phyloP scores from a whole-genome alignment of 345 rosid species.

The Gossypium turneri region DNA sequence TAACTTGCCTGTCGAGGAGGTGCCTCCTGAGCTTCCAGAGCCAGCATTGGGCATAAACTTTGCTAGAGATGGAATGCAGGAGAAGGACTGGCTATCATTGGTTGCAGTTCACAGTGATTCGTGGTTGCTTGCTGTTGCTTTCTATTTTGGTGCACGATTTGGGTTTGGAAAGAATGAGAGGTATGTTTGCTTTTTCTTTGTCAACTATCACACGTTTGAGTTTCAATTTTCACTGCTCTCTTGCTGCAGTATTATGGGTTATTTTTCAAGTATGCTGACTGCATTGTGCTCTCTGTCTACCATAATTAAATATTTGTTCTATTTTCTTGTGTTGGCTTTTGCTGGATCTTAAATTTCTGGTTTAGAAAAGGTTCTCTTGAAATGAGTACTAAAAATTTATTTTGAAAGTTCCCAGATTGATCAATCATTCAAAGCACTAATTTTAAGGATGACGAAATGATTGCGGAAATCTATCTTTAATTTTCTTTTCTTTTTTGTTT shows the following conservation, averaged over 20 bases:
- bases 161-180: slow-evolving; percentile 98
- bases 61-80: slow-evolving; percentile 99
- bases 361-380: background rate
- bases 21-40: slow-evolving; percentile 99
- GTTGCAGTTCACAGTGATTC: slow-evolving; percentile 5
- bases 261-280: background rate
- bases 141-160: slow-evolving; percentile 98
- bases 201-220: background rate
- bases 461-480: too few species aligned
- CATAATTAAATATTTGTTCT: background rate
- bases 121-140: slow-evolving; percentile 56
- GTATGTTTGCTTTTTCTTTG: slow-evolving; percentile 34
- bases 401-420: background rate
- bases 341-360: background rate
- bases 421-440: too few species aligned
- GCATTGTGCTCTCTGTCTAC: background rate
- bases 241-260: background rate
- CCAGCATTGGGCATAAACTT: slow-evolving; percentile 96
- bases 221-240: background rate
- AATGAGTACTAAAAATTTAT: background rate
- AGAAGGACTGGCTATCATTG: slow-evolving; percentile 91
- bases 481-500: background rate
- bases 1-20: slow-evolving; percentile 97
- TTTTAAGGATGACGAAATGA: too few species aligned
- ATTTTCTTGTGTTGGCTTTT: background rate